phyloP scores from a whole-genome alignment of 2,329 filamentous ascomycete genomes.

The Penicillium psychrosexuale region DNA sequence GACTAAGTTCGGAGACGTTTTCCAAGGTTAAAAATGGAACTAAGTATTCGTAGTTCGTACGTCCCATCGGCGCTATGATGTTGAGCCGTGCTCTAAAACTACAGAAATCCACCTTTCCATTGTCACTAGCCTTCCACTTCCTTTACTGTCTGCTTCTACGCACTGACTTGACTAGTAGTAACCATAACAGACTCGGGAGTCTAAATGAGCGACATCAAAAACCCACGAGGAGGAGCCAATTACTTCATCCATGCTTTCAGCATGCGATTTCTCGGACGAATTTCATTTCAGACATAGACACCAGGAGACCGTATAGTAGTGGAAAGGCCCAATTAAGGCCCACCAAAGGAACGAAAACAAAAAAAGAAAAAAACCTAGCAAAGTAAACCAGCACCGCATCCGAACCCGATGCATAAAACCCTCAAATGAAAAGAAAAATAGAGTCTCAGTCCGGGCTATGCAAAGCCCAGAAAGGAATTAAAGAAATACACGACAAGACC shows the following conservation, averaged over 20 bases:
- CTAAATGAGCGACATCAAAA: not conserved
- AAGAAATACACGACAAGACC: conserved; percentile 5
- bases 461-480: not conserved
- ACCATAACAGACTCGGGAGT: not conserved
- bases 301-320: conserved; percentile 2
- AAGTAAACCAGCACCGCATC: conserved; percentile 6
- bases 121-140: not conserved
- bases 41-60: not conserved
- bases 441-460: not conserved
- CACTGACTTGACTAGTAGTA: not conserved
- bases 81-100: not conserved
- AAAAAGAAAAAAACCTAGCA: not conserved
- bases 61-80: too few relatives aligned
- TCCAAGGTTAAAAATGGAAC: not conserved
- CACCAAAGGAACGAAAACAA: not conserved
- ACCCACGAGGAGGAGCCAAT: not conserved
- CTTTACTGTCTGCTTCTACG: not conserved
- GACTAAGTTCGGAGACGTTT: not conserved
- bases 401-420: conserved; percentile 2
- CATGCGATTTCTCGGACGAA: not conserved
- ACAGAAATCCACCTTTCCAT: not conserved
- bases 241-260: conserved; percentile 1
- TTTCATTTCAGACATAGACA: not conserved
- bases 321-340: not conserved
- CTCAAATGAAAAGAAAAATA: not conserved